These are phyloP conservation scores for Coemansia furcata DNA, from an alignment of 192 early-diverging fungal species.

Conservation along the genomic window DNA sequence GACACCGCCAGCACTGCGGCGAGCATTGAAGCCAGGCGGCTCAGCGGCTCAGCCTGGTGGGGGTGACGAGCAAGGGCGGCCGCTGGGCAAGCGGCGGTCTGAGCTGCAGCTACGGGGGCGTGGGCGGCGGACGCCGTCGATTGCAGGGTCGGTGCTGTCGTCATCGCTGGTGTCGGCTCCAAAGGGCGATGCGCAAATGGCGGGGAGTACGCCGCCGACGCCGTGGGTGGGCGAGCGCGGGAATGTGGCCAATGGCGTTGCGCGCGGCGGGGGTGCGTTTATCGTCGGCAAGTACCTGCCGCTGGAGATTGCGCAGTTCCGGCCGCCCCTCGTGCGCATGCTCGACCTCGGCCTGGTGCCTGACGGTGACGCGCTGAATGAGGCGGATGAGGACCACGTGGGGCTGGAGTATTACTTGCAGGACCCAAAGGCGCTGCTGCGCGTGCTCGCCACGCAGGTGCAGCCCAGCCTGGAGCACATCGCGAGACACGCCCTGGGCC, in stretches of 20 bases:
- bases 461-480: conserved; percentile 32
- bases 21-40: background rate
- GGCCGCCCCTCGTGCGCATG: conserved; percentile 31
- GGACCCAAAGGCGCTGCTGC: conserved; percentile 15
- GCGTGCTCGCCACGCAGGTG: conserved; percentile 23
- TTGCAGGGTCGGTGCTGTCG: conserved; percentile 39
- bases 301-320: conserved; percentile 30
- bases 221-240: conserved; percentile 1
- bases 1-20: conserved; percentile 10
- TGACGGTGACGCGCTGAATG: conserved; percentile 9
- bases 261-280: conserved; percentile 20
- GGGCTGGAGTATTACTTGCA: conserved; percentile 15
- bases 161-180: conserved; percentile 16
- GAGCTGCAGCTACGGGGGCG: conserved; percentile 15
- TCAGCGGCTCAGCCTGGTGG: background rate
- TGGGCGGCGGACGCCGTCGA: conserved; percentile 35
- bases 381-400: conserved; percentile 22
- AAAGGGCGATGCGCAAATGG: background rate
- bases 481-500: conserved; percentile 20
- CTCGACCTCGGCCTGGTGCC: conserved; percentile 18
- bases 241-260: background rate
- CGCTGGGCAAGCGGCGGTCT: conserved; percentile 6
- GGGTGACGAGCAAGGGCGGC: background rate
- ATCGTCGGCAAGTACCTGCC: conserved; percentile 44
- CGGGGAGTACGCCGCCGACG: conserved; percentile 7